Percentiles rank a stretch among this genome's conserved stretches.
phyloP scores from a whole-genome alignment of 1,284 basidiomycete species.

The Thelephora terrestris region DNA sequence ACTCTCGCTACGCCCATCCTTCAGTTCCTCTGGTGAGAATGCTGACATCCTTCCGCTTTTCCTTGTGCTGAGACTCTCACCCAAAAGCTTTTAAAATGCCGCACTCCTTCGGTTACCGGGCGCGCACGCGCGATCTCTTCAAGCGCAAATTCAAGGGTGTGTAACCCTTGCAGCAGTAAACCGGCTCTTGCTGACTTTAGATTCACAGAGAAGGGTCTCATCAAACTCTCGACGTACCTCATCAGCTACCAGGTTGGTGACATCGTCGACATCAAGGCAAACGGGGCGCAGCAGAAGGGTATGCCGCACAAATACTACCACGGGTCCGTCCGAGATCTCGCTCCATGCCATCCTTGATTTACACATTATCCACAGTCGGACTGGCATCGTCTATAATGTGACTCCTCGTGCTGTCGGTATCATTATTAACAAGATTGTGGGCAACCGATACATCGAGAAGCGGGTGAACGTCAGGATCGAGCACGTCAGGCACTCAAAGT shows the following conservation, averaged over 20 bases:
- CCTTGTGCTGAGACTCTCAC: conserved; percentile 14
- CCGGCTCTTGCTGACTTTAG: conserved; percentile 6
- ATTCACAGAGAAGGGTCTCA: conserved; percentile 75
- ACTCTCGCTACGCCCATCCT: conserved; percentile 14
- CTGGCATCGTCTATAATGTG: conserved; percentile 98
- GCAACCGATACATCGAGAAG: conserved; percentile 99
- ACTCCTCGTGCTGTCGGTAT: conserved; percentile 93
- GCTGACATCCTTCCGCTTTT: conserved; percentile 1
- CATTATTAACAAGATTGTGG: conserved; percentile 97
- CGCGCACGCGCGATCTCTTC: conserved; percentile 99
- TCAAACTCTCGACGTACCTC: conserved; percentile 91
- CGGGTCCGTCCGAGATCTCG: conserved; percentile 41
- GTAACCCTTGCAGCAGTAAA: conserved; percentile 14
- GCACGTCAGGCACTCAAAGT: conserved; percentile 98
- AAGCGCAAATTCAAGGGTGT: conserved; percentile 92
- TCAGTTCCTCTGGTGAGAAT: not conserved
- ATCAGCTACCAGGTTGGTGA: conserved; percentile 92
- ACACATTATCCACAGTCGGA: conserved; percentile 48
- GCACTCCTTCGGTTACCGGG: conserved; percentile 99
- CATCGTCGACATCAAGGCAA: conserved; percentile 99
- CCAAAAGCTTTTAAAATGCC: conserved; percentile 75
- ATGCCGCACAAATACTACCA: conserved; percentile 99
- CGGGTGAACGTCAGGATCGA: conserved; percentile 98
- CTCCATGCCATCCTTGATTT: conserved; percentile 1
- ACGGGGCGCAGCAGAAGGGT: conserved; percentile 98